Percentiles rank a stretch among this genome's conserved stretches.
Evolutionary conservation across 1,284 basidiomycete species (phyloP).

Genomic region (Xerocomus nothofagi): DNA sequence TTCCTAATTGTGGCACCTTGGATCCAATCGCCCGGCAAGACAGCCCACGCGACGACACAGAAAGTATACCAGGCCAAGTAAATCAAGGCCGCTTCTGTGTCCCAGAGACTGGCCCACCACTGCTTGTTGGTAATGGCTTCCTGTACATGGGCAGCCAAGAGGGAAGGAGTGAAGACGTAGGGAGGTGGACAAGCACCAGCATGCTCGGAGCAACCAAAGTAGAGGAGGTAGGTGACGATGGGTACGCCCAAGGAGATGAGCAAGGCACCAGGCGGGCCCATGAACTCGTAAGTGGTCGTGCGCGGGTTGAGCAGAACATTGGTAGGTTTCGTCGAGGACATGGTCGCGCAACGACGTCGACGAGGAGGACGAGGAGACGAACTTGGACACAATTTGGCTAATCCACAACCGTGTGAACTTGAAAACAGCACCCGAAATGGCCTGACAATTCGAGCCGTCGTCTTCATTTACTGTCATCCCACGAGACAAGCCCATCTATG

Average conservation of each 20-base stretch:
- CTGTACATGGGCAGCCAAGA: conserved; percentile 40
- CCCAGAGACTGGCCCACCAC: conserved; percentile 80
- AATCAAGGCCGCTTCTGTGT: conserved; percentile 70
- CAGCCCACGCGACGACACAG: conserved; percentile 77
- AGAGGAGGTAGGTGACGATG: conserved; percentile 74
- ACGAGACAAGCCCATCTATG: neutral
- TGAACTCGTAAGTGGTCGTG: conserved; percentile 78
- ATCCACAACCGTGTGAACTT: conserved; percentile 20
- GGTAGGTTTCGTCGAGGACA: conserved; percentile 20
- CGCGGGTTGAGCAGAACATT: conserved; percentile 55
- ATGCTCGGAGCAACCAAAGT: conserved; percentile 82
- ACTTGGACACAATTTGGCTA: neutral
- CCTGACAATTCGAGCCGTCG: no score
- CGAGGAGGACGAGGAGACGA: neutral
- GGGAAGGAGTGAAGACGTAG: conserved; percentile 40
- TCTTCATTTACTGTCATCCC: neutral
- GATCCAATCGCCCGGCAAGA: conserved; percentile 87
- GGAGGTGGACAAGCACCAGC: conserved; percentile 74
- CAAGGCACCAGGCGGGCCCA: conserved; percentile 81
- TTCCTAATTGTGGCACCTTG: conserved; percentile 79
- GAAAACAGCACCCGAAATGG: neutral
- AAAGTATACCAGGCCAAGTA: conserved; percentile 93
- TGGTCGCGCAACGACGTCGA: conserved; percentile 1
- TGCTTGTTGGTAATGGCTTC: conserved; percentile 47
- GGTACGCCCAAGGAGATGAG: conserved; percentile 77